Percentiles rank a stretch among this genome's conserved stretches.
phyloP scores from a whole-genome alignment of 495 filamentous ascomycete species.

The Aspergillus ellipticus region DNA sequence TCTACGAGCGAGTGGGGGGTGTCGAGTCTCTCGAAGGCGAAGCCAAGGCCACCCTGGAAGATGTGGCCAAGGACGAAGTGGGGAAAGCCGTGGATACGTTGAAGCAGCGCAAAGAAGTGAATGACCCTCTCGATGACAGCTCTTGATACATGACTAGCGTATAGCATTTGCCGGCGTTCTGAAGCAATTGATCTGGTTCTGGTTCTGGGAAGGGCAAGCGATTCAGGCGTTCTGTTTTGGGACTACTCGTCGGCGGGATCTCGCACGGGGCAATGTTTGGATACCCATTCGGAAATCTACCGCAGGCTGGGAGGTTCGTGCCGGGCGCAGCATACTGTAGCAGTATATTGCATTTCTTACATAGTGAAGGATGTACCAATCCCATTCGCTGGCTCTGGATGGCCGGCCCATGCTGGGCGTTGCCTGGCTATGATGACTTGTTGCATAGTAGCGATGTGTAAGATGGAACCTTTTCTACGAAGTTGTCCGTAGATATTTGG shows the following conservation, averaged over 20 bases:
- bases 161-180: constrained; percentile 19
- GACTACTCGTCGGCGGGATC: neutral
- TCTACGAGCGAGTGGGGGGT: constrained; percentile 78
- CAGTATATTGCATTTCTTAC: neutral
- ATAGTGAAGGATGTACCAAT: neutral
- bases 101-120: constrained; percentile 22
- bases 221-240: constrained; percentile 13
- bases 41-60: constrained; percentile 60
- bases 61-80: constrained; percentile 70
- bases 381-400: neutral
- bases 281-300: neutral
- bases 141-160: constrained; percentile 11
- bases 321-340: neutral
- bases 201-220: constrained; percentile 7
- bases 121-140: constrained; percentile 17
- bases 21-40: constrained; percentile 53
- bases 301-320: neutral
- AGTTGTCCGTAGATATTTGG: no score
- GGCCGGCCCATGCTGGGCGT: neutral
- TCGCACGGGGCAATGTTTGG: neutral
- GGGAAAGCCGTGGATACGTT: constrained; percentile 53
- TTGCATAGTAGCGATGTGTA: no score
- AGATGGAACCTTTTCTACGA: no score
- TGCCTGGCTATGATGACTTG: neutral
- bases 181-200: constrained; percentile 10